Base-by-base conservation (phyloP, 164 flowering plant species). In the Litsea cubeba region DNA sequence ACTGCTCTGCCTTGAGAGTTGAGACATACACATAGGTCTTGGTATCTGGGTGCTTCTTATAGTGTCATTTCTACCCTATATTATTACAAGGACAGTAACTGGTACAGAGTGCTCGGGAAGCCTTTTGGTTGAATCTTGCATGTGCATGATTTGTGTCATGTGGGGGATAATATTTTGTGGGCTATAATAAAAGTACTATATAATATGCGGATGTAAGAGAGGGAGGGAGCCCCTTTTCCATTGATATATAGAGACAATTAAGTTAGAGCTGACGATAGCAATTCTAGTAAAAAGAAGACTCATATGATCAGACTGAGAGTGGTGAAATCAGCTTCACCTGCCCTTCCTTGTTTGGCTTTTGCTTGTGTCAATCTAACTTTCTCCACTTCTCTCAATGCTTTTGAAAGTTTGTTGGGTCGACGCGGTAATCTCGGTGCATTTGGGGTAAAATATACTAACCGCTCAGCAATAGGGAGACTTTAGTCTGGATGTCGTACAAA, bases 341-440 rank as follows among this genome's bases (percentile, higher is more conserved):
- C 69, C 49, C 69, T 65, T 26, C 69, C 23, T 22, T n/a, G 25
- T 25, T 17, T 30, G n/a, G 46, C 5, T 22, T 63, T 24, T n/a
- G 69, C 49, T 65, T 30, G n/a, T 65, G 69, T 65, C 69, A 65
- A 65, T 18, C 69, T 65, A 65, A 32, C 22, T 18, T 65, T 65
- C 69, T 30, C 28, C 46, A 15, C 28, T 18, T 20, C 17, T 40
- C 35, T 1, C 46, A 6, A 1, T 40, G 46, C 46, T 40, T 65
- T 65, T 30, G 69, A 65, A 65, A 65, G 69, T 65, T 65, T 30
- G 69, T 65, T 65, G 69, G 66, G 28, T 63, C 28, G 26, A 12
- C 66, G 15, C 30, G 15, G 28, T 25, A 14, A 2, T 63, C 66
- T 63, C 32, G 15, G 26, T 24, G 24, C 28, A 25, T 63, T 1